Conservation (phyloP, 2,329 filamentous ascomycete genomes). For the Colletotrichum tamarilloi region DNA sequence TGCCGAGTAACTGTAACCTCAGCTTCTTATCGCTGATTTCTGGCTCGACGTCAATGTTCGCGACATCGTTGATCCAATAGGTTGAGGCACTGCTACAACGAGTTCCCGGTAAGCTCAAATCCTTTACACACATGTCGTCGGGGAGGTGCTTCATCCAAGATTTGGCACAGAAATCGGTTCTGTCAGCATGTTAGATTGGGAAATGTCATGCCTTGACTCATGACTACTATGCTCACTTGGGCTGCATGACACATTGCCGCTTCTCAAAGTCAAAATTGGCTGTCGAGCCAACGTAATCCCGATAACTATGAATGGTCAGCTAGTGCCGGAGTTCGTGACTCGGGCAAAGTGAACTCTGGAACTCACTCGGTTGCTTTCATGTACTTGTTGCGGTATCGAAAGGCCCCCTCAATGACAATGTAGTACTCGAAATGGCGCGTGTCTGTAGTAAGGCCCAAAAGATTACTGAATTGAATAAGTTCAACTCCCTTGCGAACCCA, state of each 20-base stretch:
- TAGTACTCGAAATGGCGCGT: not conserved
- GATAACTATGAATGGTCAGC: not conserved
- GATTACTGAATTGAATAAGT: not conserved
- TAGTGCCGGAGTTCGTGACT: not conserved
- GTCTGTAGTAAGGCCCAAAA: not conserved
- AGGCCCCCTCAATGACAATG: not conserved
- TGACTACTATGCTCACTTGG: not conserved
- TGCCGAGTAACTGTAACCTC: not conserved
- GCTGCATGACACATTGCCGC: not conserved
- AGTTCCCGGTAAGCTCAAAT: conserved; percentile 13
- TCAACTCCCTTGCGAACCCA: not conserved
- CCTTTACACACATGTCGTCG: not conserved
- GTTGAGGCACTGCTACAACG: conserved; percentile 7
- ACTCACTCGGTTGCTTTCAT: not conserved
- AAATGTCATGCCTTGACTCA: too few relatives aligned
- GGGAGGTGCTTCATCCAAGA: conserved; percentile 16
- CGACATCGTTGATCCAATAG: not conserved
- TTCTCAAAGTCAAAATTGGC: not conserved
- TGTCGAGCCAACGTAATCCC: not conserved
- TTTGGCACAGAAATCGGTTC: not conserved
- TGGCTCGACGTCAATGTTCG: not conserved
- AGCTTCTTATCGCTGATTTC: not conserved
- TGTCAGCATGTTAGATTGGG: not conserved
- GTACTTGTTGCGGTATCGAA: not conserved
- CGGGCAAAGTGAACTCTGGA: not conserved